phyloP scores from a whole-genome alignment of 2,329 filamentous ascomycete genomes.

The Tetracladium maxilliforme region DNA sequence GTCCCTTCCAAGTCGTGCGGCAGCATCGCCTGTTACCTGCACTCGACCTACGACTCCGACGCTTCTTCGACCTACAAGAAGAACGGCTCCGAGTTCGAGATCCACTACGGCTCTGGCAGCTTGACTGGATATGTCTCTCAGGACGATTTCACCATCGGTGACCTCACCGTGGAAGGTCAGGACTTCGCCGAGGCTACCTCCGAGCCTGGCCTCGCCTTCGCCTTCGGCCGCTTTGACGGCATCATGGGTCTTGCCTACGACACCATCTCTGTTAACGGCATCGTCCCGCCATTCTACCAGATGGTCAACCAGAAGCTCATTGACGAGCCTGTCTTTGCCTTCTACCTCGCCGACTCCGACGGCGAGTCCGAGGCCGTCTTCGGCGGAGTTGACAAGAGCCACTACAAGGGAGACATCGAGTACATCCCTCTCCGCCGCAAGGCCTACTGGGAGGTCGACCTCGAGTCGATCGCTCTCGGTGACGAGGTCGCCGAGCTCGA shows the following conservation, averaged over 20 bases:
- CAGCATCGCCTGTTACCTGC: conserved; percentile 96
- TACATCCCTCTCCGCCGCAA: conserved; percentile 93
- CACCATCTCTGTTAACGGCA: conserved; percentile 91
- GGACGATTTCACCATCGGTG: conserved; percentile 76
- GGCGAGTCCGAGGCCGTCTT: conserved; percentile 78
- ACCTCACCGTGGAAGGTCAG: conserved; percentile 76
- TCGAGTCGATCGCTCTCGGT: conserved; percentile 83
- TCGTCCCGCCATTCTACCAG: conserved; percentile 91
- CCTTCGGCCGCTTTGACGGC: conserved; percentile 93
- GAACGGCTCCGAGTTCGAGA: conserved; percentile 87
- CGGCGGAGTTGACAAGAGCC: conserved; percentile 71
- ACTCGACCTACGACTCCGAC: conserved; percentile 89
- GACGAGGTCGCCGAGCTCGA: conserved; percentile 78
- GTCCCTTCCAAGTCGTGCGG: conserved; percentile 81
- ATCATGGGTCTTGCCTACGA: conserved; percentile 92
- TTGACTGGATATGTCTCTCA: conserved; percentile 88
- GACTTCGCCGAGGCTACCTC: conserved; percentile 92
- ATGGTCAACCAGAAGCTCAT: conserved; percentile 82
- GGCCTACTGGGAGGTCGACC: conserved; percentile 99
- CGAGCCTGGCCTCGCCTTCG: conserved; percentile 93
- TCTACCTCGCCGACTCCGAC: conserved; percentile 75
- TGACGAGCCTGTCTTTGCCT: conserved; percentile 87
- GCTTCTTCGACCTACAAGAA: conserved; percentile 82
- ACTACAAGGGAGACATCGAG: conserved; percentile 73
- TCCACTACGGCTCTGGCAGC: conserved; percentile 88